Evolutionary conservation across 805 yeast genomes (phyloP), one percentile per base, ranked within the genome.

Genomic region (Kodamaea restingae): DNA sequence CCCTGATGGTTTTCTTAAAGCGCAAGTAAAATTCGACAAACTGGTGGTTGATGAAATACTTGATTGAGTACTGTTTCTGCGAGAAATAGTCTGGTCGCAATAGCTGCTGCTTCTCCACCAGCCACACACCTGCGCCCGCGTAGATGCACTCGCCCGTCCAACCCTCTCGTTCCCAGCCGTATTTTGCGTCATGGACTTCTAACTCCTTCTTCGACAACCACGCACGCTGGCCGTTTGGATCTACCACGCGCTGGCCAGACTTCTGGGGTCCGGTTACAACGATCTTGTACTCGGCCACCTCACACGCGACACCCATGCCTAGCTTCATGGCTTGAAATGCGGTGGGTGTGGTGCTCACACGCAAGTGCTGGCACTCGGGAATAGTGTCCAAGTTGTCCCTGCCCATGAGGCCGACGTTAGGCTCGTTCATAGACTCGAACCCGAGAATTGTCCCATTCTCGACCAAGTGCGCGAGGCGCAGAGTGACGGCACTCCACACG

Each of bases 71-170:
- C 21, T 15, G 7, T 15, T 18, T 30, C 9, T n/a, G 21, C 21
- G 22, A 15, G 12, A 30, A 30, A 12, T 30, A 30, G 21, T 30
- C 32, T 17, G 20, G n/a, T 18, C 5, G 7, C 32, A 17, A 17
- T 3, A 30, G 6, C 21, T 30, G 11, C 15, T 17, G 32, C 11
- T n/a, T 17, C 15, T 30, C 32, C 20, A 30, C 20, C 32, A 30
- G 34, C 95, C 96, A 91, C 10, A 91, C 81, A 0, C 81, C 85
- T 49, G 81, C 82, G 41, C 77, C 79, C 10, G 84, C 88, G 81
- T 86, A 90, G 10, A 88, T 70, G 60, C 97, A 91, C 34, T 65
- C 67, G 0, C 93, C 95, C 1, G 62, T 53, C 97, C 97, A 91
- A 1, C 60, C 61, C 0, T 67, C 50, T 51, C 97, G 74, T 18